These are phyloP conservation scores for Candida alai DNA, from an alignment of 805 yeast genomes.

Conservation along the genomic window DNA sequence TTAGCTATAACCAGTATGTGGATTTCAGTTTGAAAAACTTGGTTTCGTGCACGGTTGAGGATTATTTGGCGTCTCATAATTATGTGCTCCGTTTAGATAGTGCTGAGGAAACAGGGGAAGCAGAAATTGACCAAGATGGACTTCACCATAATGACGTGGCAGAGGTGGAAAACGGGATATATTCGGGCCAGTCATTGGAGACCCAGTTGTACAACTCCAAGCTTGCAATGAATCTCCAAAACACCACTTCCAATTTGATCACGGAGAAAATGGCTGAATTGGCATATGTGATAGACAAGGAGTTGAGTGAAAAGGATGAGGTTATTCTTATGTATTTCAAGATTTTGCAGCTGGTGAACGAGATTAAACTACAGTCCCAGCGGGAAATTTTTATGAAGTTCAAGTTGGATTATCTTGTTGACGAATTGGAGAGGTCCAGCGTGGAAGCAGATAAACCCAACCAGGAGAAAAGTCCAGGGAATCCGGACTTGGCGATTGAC, in stretches of 20 bases:
- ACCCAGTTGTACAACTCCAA: constrained; percentile 34
- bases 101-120: constrained; percentile 6
- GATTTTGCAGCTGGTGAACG: constrained; percentile 19
- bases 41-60: constrained; percentile 43
- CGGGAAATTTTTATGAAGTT: constrained; percentile 24
- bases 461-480: constrained; percentile 9
- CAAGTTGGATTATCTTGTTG: constrained; percentile 30
- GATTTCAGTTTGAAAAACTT: constrained; percentile 42
- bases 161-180: constrained; percentile 3
- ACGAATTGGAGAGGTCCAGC: constrained; percentile 15
- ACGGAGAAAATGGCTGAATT: constrained; percentile 38
- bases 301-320: constrained; percentile 35
- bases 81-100: constrained; percentile 22
- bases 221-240: constrained; percentile 31
- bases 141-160: too few relatives aligned
- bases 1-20: constrained; percentile 77
- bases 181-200: constrained; percentile 29
- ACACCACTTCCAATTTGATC: constrained; percentile 28
- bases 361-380: constrained; percentile 27
- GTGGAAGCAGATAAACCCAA: constrained; percentile 12
- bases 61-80: constrained; percentile 34
- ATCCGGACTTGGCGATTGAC: constrained; percentile 16
- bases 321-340: constrained; percentile 24
- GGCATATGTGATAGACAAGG: constrained; percentile 35
- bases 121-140: constrained; percentile 3